Conservation (phyloP, 495 filamentous ascomycete genomes). For the Cercophora samala region DNA sequence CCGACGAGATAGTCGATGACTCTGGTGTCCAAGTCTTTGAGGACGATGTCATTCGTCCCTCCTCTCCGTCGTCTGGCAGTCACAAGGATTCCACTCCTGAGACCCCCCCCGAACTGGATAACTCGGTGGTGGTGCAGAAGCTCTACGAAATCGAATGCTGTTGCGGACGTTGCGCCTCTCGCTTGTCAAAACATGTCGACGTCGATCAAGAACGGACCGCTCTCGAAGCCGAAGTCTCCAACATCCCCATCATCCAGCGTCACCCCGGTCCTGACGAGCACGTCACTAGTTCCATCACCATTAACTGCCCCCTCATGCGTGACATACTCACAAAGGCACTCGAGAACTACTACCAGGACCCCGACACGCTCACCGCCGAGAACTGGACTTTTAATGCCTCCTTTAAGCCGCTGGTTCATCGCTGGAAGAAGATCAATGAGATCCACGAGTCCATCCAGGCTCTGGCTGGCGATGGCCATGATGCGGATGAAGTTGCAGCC, state of each 20-base stretch:
- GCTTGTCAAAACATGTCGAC: constrained; percentile 23
- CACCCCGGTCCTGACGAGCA: not conserved
- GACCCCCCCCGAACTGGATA: not conserved
- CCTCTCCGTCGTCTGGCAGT: not conserved
- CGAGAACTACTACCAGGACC: constrained; percentile 53
- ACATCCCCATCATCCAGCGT: constrained; percentile 28
- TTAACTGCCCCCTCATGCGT: constrained; percentile 30
- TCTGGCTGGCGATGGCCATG: constrained; percentile 40
- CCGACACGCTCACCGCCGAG: constrained; percentile 48
- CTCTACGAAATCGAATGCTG: not conserved
- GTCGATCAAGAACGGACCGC: constrained; percentile 14
- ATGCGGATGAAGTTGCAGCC: constrained; percentile 39
- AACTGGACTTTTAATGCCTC: constrained; percentile 51
- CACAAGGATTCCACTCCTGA: not conserved
- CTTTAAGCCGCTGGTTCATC: constrained; percentile 57
- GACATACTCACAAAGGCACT: constrained; percentile 47
- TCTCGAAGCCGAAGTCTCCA: constrained; percentile 10
- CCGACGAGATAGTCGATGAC: not conserved
- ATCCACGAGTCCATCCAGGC: constrained; percentile 33
- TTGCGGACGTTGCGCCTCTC: constrained; percentile 6
- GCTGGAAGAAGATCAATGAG: constrained; percentile 50
- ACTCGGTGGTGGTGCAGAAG: not conserved
- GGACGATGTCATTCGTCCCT: not conserved
- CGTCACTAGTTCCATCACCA: constrained; percentile 22
- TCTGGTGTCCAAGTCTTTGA: not conserved